phyloP scores from a whole-genome alignment of 179 eudicot species.

The Nepenthes alata region DNA sequence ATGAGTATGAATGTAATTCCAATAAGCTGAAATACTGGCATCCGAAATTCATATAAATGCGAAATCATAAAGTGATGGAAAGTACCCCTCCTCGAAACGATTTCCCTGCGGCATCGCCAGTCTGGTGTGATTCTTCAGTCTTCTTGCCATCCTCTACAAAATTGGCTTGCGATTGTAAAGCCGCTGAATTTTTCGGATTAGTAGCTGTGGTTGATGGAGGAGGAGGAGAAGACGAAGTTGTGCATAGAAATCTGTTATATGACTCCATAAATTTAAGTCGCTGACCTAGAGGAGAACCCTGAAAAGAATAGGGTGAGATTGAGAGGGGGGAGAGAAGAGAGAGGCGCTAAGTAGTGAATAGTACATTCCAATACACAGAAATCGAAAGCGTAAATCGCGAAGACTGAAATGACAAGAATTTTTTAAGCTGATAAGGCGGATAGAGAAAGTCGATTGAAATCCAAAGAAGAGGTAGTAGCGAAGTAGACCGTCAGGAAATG shows the following conservation, averaged over 20 bases:
- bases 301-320: background rate
- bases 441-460: conserved; percentile 2
- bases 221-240: conserved; percentile 16
- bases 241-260: conserved; percentile 17
- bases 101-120: conserved; percentile 39
- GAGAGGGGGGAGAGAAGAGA: background rate
- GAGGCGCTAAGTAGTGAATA: too few species aligned
- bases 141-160: conserved; percentile 15
- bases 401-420: too few species aligned
- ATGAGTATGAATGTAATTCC: background rate
- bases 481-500: conserved; percentile 7
- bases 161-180: conserved; percentile 4
- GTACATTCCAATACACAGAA: too few species aligned
- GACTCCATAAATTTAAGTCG: conserved; percentile 14
- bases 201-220: conserved; percentile 3
- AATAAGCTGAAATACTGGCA: background rate
- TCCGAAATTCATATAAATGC: background rate
- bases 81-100: conserved; percentile 65
- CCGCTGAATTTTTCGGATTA: conserved; percentile 6
- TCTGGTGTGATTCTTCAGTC: conserved; percentile 27
- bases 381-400: too few species aligned
- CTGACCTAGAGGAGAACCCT: conserved; percentile 17
- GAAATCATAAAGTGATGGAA: background rate
- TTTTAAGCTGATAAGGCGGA: too few species aligned
- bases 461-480: conserved; percentile 11